Percentiles rank a stretch among this genome's conserved stretches.
These are phyloP conservation scores for Petunia axillaris DNA, from an alignment of 257 asterid genomes.

Conservation along the genomic window DNA sequence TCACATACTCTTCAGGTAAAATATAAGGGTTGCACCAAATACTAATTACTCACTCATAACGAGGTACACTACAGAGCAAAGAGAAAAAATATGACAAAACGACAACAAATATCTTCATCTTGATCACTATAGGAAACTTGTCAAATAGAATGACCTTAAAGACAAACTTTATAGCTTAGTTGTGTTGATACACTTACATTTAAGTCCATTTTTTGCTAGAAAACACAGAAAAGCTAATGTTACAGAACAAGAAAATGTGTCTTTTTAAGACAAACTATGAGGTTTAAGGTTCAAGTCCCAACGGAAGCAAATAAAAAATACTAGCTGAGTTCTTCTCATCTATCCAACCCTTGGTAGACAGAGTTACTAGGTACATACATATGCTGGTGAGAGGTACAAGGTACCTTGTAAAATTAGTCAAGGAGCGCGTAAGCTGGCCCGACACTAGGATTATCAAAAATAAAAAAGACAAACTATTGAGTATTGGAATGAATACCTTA, in stretches of 20 bases:
- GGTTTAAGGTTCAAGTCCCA: no score
- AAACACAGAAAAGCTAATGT: background rate
- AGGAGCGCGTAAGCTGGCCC: background rate
- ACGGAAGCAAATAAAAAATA: no score
- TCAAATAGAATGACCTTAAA: background rate
- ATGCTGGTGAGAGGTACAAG: no score
- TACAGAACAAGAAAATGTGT: background rate
- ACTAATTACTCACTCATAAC: background rate
- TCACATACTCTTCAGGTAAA: background rate
- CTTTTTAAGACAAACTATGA: no score
- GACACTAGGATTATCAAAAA: background rate
- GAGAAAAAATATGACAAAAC: background rate
- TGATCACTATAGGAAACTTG: background rate
- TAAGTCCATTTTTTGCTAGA: background rate
- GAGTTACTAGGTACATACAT: no score
- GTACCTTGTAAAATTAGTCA: no score
- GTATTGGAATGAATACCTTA: constrained; percentile 52
- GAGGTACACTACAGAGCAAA: background rate
- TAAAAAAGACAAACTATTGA: constrained; percentile 12
- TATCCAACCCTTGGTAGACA: no score
- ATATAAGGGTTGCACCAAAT: background rate
- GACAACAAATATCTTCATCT: background rate
- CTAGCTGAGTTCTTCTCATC: no score
- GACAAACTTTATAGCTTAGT: background rate
- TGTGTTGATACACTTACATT: background rate